Conservation (phyloP, 108 stramenopile species). For the Schizochytrium sp. region DNA sequence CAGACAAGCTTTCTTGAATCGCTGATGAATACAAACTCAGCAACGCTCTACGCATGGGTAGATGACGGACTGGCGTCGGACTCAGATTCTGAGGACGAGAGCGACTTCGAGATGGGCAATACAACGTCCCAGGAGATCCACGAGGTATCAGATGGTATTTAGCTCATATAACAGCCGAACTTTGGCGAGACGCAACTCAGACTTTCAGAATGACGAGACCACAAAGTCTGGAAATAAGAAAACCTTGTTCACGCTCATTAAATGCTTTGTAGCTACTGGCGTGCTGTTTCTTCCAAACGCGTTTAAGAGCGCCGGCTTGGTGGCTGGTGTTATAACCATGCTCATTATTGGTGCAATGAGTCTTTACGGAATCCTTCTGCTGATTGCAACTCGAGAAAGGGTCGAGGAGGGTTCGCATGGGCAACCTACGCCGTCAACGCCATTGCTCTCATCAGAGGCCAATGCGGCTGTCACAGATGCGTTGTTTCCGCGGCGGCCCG, state of each 20-base stretch:
- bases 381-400: constrained; percentile 28
- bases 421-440: constrained; percentile 26
- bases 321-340: constrained; percentile 36
- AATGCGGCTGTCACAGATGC: constrained; percentile 29
- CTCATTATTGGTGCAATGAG: constrained; percentile 40
- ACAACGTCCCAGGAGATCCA: neutral
- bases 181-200: constrained; percentile 22
- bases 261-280: constrained; percentile 54
- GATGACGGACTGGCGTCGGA: constrained; percentile 38
- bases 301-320: constrained; percentile 20
- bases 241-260: constrained; percentile 42
- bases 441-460: constrained; percentile 53
- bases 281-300: constrained; percentile 34
- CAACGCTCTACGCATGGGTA: constrained; percentile 55
- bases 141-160: constrained; percentile 29
- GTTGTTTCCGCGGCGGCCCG: constrained; percentile 21
- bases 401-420: constrained; percentile 14
- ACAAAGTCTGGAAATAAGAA: constrained; percentile 32
- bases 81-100: constrained; percentile 38
- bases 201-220: constrained; percentile 60
- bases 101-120: constrained; percentile 22
- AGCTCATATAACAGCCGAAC: constrained; percentile 23
- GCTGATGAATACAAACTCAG: constrained; percentile 46
- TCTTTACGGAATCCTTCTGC: constrained; percentile 34
- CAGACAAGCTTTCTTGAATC: neutral